Base-by-base conservation (phyloP, 2,329 filamentous ascomycete genomes). In the Clathrospora elynae region DNA sequence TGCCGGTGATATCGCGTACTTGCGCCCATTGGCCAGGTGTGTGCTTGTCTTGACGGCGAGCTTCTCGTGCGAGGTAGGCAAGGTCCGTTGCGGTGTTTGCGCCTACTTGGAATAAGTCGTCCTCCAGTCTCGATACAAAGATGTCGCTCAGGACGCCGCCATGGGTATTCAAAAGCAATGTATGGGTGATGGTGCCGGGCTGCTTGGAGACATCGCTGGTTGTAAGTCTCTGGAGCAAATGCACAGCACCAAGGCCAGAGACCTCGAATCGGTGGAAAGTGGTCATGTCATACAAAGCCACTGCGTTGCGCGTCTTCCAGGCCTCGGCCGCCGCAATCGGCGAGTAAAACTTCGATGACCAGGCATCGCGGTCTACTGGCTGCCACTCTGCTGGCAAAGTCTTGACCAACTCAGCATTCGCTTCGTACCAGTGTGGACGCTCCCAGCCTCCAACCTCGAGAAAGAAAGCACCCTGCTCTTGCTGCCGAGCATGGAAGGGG, bases 201-300 rank as follows among this genome's bases (percentile, higher is more conserved):
- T 70, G 68, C 26, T 70, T 73, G 3, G 72, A 66, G 9, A 84
- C 67, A 24, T 81, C 70, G 19, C 73, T 72, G 0, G 78, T 81
- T 1, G 75, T 76, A 36, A 84, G 58, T 2, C 75, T 70, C 44
- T 83, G 77, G 4, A 85, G 68, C 3, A 85, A 56, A n/a, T 75
- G 62, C 0, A 75, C 68, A 2, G 81, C 78, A 0, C 82, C 82
- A 0, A 81, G 79, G 0, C 82, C 83, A 1, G 74, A 75, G 0
- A 85, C 70, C 42, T 84, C 78, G 3, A 85, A 71, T 1, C 82
- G 73, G 14, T 81, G 75, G 23, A 83, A 73, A 0, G 82, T 77
- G 1, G 81, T 84, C 74, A 85, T 77, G 51, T 85, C 82, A 55
- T 80, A 85, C 74, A 85, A 74, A 6, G 79, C 82, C 2, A 78